Base-by-base conservation (phyloP, 2,329 filamentous ascomycete genomes). In the Colletotrichum scovillei region DNA sequence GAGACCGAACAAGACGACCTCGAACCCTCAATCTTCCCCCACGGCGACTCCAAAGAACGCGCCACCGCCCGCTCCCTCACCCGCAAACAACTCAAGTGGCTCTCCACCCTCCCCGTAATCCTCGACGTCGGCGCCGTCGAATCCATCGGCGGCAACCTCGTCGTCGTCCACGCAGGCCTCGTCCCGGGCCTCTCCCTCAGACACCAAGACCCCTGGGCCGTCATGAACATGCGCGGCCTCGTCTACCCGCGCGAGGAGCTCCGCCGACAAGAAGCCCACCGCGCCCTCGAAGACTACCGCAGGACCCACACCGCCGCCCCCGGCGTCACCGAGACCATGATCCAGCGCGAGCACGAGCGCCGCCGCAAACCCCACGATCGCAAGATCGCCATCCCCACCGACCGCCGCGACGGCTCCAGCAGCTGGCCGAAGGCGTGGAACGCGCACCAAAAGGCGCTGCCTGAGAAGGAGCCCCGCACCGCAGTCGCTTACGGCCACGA, bases 221-320 rank as follows among this genome's bases (percentile, higher is more conserved):
- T 94, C 53, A 98, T 98, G 95, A 97, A 95, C 80, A 97, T 99
- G 94, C 91, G 95, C 69, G 94, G 92, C 7, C 89, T 98, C 67
- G 87, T 93, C 76, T 87, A 86, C 76, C 84, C 91, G 7, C 80
- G 79, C 35, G 78, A 81, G 64, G 79, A 82, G 28, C 80, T 83
- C 32, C 82, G 82, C 84, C 75, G 86, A 78, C 74, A 82, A 77
- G 66, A 82, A 80, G 70, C 77, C 46, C 74, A 76, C 53, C 73
- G 70, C 67, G 68, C 71, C 32, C 67, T 76, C 32, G 72, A 71
- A 57, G 63, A 67, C 22, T 66, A 66, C 72, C 72, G 49, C 26
- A 63, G 72, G 57, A 22, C 14, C 30, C 75, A 75, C 42, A 71
- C 67, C 19, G 69, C 76, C 24, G 74, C 64, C 38, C 73, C 76